phyloP scores from a whole-genome alignment of 768 basidiomycete genomes.

The Amanita rubescens region DNA sequence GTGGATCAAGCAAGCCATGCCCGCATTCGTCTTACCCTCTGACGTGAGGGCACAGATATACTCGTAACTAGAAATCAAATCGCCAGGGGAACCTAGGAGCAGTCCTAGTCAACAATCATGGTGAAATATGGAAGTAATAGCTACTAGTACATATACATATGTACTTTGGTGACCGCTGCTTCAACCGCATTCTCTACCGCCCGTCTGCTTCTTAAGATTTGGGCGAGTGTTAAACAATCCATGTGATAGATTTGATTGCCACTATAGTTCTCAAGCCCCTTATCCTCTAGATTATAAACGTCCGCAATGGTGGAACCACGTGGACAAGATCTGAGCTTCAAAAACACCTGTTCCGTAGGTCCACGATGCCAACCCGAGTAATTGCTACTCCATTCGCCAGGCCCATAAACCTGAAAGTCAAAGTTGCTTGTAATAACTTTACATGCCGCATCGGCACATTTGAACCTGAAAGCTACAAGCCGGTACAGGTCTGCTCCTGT shows the following conservation, averaged over 20 bases:
- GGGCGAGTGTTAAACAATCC: neutral
- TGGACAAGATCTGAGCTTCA: neutral
- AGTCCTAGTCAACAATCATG: no score
- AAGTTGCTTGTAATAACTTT: neutral
- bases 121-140: no score
- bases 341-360: neutral
- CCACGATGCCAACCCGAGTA: neutral
- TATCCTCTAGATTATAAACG: neutral
- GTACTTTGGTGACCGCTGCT: neutral
- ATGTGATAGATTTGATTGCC: neutral
- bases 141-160: no score
- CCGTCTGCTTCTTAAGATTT: neutral
- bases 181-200: neutral
- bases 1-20: no score
- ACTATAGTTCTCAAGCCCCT: neutral
- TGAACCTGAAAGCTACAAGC: neutral
- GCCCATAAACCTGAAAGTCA: neutral
- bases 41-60: no score
- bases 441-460: constrained; percentile 1
- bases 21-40: no score
- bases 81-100: no score
- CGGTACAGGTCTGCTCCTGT: neutral
- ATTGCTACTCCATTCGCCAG: neutral
- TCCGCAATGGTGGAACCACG: neutral
- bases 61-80: no score